These are phyloP conservation scores for Xylaria flabelliformis DNA, from an alignment of 495 filamentous ascomycete genomes.

Conservation along the genomic window DNA sequence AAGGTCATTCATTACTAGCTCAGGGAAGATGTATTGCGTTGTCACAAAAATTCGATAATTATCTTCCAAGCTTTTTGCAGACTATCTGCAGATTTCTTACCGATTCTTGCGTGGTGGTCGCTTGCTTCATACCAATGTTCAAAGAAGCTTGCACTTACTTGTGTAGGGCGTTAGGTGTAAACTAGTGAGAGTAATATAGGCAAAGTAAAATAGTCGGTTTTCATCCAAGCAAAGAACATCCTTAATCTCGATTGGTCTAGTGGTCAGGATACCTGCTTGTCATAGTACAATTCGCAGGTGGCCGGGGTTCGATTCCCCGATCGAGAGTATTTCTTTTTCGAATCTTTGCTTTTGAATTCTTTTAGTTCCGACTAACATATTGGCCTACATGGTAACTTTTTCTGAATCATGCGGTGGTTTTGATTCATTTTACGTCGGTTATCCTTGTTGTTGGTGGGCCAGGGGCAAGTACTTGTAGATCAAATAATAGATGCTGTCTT, in stretches of 20 bases:
- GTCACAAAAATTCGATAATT: not conserved
- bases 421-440: too few species aligned
- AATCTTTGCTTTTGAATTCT: not conserved
- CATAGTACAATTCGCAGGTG: constrained; percentile 43
- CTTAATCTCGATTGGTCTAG: constrained; percentile 50
- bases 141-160: not conserved
- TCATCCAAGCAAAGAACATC: too few species aligned
- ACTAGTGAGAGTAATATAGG: too few species aligned
- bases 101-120: not conserved
- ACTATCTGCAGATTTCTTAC: not conserved
- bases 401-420: too few species aligned
- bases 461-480: not conserved
- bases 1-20: not conserved
- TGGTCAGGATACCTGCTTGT: constrained; percentile 50
- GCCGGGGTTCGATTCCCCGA: constrained; percentile 54
- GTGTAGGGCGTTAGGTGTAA: too few species aligned
- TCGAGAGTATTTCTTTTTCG: constrained; percentile 36
- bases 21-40: not conserved
- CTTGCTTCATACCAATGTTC: not conserved
- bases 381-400: too few species aligned
- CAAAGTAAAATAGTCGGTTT: too few species aligned
- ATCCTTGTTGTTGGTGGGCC: not conserved
- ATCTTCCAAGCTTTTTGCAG: not conserved
- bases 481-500: too few species aligned
- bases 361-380: not conserved